Evolutionary conservation across 306 rosid genomes (phyloP), one percentile per base, ranked within the genome.

Genomic region (Prunus armeniaca): DNA sequence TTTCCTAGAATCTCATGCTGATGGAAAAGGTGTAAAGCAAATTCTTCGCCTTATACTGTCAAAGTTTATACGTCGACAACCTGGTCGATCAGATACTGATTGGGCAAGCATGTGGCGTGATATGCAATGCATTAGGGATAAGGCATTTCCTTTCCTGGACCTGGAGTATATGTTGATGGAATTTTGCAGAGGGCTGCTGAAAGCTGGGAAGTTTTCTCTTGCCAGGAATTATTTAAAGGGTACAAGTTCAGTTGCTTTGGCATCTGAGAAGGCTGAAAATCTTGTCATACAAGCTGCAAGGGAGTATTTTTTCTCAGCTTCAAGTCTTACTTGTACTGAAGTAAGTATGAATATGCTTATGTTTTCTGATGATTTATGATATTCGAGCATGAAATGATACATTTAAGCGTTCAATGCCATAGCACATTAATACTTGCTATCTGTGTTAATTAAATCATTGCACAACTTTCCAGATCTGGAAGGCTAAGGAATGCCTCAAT

Each of bases 71-170:
- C 97, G 99, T 73, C 97, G 87, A 82, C 97, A 92, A 79, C 95
- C 96, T 77, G 85, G 91, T 58, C 93, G 88, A 56, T 87, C 97
- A 43, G 99, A 95, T 80, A 92, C 84, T 86, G 99, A 95, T 79
- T 95, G 99, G 99, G 96, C 99, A 73, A 89, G 77, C 86, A 87
- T 95, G 97, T 95, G 99, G 99, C 97, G 90, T 76, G 99, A 95
- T 82, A 89, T 95, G 96, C 93, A 77, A 81, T 89, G 86, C 81
- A 82, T 91, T 77, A 89, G 92, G 89, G 99, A 95, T 67, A 95
- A 89, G 78, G 90, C 96, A 74, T 95, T 95, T 82, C 90, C 92
- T 77, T 90, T 95, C 85, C 87, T 95, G 79, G 97, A 95, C 75
- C 81, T 71, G 60, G 99, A 95, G 87, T 92, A 89, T 86, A 87